Base-by-base conservation (phyloP, 805 yeast species). In the Myxozyma udenii region DNA sequence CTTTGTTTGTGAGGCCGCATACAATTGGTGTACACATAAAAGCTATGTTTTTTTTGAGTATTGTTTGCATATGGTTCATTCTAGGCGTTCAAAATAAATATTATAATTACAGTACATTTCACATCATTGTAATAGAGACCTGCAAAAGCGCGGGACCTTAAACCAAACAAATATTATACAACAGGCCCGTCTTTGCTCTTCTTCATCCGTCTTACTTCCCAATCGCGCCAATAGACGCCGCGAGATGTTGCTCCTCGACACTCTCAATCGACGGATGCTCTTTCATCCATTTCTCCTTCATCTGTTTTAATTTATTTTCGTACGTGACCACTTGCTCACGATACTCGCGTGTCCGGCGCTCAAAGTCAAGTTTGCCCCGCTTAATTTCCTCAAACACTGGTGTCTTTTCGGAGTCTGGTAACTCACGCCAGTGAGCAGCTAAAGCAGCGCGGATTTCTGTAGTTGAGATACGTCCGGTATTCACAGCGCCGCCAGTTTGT, bases 351-450 rank as follows among this genome's bases (percentile, higher is more conserved):
- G 35, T 33, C 11, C 48, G 32, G 16, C 53, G 44, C 28, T 54
- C 58, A 35, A 51, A 67, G 63, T 37, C 62, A 56, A 41, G 7
- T 16, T 50, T 42, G 25, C 46, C 46, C 14, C 46, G 46, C 16
- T 45, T 50, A 4, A 50, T 50, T 21, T 50, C 54, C 26, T 45
- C 50, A 9, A 50, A 19, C 11, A 40, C 18, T 7, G 74, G 74
- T 36, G 60, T 59, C 47, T 70, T 67, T 38, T 68, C 66, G 2
- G 55, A 65, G 9, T 67, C 72, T 1, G 72, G 68, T 19, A 71
- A 55, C 21, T 66, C 70, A 30, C 73, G 62, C 75, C 75, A 71
- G 61, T 68, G 68, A 44, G 66, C 66, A 23, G 74, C 74, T 23
- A 71, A 63, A 0, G 69, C 62, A 1, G 72, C 68, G 1, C 74